phyloP scores from a whole-genome alignment of 352 stramenopile genomes.

The Thraustochytrium striatum region DNA sequence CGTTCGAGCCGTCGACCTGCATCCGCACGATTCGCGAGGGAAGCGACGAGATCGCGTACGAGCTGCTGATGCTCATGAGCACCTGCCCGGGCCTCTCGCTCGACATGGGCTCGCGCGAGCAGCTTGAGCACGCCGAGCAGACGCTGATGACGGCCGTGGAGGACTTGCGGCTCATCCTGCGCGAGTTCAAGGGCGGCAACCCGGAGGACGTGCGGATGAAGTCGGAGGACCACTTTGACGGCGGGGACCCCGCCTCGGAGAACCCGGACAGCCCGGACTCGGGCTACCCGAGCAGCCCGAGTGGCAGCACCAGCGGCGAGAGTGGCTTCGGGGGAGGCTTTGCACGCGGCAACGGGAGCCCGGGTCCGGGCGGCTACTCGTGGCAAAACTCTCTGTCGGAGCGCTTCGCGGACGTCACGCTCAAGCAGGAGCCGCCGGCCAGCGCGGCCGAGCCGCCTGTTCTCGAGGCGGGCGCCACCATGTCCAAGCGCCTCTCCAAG shows the following conservation, averaged over 20 bases:
- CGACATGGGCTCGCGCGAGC: not conserved
- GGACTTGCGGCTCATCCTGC: constrained; percentile 12
- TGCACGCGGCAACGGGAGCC: not conserved
- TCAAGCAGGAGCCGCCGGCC: not conserved
- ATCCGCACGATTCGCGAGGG: constrained; percentile 39
- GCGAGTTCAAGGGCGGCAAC: not conserved
- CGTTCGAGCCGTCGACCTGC: no score
- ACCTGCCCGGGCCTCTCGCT: not conserved
- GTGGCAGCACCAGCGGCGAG: not conserved
- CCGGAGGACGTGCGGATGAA: not conserved
- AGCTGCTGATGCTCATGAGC: constrained; percentile 11
- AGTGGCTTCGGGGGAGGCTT: not conserved
- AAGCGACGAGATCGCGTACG: constrained; percentile 24
- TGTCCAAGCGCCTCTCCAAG: not conserved
- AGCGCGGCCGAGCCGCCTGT: not conserved
- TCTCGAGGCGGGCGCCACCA: not conserved
- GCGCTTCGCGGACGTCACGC: not conserved
- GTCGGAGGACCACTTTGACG: not conserved
- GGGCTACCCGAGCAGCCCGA: not conserved
- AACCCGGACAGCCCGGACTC: not conserved
- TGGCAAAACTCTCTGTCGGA: not conserved
- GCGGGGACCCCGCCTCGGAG: not conserved
- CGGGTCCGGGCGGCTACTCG: not conserved
- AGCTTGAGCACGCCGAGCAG: constrained; percentile 15
- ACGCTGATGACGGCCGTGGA: not conserved